Evolutionary conservation across 202 grass and related monocot genomes (phyloP).

Genomic region (Digitaria exilis): DNA sequence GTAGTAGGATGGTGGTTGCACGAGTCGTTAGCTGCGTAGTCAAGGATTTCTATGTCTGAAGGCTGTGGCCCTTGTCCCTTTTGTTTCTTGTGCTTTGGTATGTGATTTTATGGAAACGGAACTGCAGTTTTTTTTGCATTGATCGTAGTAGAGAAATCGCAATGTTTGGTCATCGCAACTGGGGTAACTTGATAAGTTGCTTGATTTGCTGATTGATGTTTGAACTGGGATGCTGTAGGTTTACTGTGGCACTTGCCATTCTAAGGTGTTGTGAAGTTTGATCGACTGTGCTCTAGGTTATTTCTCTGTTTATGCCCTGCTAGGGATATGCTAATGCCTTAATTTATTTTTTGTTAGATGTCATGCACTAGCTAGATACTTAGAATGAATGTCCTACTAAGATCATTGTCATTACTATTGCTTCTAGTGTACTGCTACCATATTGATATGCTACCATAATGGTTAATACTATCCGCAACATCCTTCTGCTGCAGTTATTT

Average conservation of each 20-base stretch:
- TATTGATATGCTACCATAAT: no score
- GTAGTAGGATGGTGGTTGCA: slow-evolving; percentile 29
- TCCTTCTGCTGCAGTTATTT: slow-evolving; percentile 21
- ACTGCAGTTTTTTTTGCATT: slow-evolving; percentile 5
- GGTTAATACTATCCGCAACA: neutral
- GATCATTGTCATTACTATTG: slow-evolving; percentile 12
- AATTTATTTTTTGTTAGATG: slow-evolving; percentile 23
- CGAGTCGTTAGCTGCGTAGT: slow-evolving; percentile 44
- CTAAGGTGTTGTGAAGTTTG: slow-evolving; percentile 10
- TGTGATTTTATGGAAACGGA: neutral
- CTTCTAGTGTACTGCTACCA: neutral
- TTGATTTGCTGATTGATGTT: slow-evolving; percentile 10
- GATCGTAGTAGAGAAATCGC: slow-evolving; percentile 9
- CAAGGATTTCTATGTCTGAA: slow-evolving; percentile 30
- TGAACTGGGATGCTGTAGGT: slow-evolving; percentile 3
- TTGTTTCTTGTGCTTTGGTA: slow-evolving; percentile 16
- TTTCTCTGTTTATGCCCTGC: neutral
- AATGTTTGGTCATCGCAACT: slow-evolving; percentile 1
- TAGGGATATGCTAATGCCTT: slow-evolving; percentile 21
- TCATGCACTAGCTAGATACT: slow-evolving; percentile 2
- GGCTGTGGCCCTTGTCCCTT: slow-evolving; percentile 10
- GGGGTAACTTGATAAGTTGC: neutral
- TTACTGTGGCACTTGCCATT: neutral
- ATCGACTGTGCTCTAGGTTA: slow-evolving; percentile 26
- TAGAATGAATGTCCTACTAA: neutral